Base-by-base conservation (phyloP, 2,329 filamentous ascomycete species). In the Penicillium palitans region DNA sequence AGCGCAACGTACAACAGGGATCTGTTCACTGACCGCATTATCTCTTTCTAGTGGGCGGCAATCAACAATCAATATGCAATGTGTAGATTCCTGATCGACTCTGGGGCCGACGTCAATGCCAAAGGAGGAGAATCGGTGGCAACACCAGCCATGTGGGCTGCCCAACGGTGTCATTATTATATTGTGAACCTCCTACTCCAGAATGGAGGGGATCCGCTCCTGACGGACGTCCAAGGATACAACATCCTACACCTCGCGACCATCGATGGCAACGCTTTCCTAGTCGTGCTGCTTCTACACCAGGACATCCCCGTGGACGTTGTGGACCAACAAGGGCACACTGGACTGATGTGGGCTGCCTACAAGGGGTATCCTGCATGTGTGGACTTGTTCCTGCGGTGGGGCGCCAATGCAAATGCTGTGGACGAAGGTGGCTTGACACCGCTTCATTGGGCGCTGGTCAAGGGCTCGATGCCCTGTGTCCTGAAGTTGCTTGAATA, bases 51-150 rank as follows among this genome's bases (percentile, higher is more conserved):
- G 91, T 99, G 95, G 95, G 95, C 95, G 47, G 91, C 96, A 39
- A 98, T 99, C 75, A 99, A 99, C 80, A 98, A 98, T 72, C 95
- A 97, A 74, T 96, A 93, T 79, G 90, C 91, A 66, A 92, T 98
- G 81, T 97, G 93, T 84, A 93, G 95, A 76, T 97, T 96, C 77
- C 87, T 99, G 45, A 85, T 99, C 72, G 90, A 89, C 65, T 81
- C 81, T 49, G 92, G 92, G 70, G 95, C 93, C 71, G 90, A 96
- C 72, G 89, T 98, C 70, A 98, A 99, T 78, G 89, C 87, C 62
- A 96, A 96, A 76, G 95, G 96, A 75, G 95, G 95, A 75, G 93
- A 98, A 72, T 96, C 93, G 10, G 84, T 96, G 42, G 93, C 95
- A 17, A 98, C 95, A 44, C 90, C 95, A 17, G 87, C 96, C 1